Evolutionary conservation across 768 basidiomycete genomes (phyloP).

Genomic region (Tricholoma sp.): DNA sequence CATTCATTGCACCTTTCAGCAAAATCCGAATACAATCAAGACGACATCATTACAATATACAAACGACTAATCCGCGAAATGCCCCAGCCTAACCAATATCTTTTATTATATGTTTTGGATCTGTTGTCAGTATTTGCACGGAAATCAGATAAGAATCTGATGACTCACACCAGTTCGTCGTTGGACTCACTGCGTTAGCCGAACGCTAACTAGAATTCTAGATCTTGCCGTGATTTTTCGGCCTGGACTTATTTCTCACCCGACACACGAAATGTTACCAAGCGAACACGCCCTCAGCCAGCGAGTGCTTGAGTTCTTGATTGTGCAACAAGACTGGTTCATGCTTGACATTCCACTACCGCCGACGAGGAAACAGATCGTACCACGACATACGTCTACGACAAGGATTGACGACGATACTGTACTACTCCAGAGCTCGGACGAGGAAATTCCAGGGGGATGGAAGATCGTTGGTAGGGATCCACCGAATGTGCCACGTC

Average conservation of each 20-base stretch:
- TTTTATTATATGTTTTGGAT: conserved; percentile 96
- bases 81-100: conserved; percentile 88
- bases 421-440: conserved; percentile 35
- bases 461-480: conserved; percentile 50
- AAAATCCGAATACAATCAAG: conserved; percentile 62
- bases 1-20: conserved; percentile 32
- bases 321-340: conserved; percentile 95
- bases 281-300: conserved; percentile 85
- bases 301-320: conserved; percentile 89
- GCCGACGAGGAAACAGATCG: conserved; percentile 23
- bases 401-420: conserved; percentile 43
- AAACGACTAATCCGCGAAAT: conserved; percentile 79
- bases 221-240: conserved; percentile 98
- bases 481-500: conserved; percentile 40
- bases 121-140: conserved; percentile 91
- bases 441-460: conserved; percentile 46
- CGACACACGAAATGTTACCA: conserved; percentile 80
- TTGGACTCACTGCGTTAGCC: background rate
- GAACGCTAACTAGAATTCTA: conserved; percentile 21
- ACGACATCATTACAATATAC: conserved; percentile 73
- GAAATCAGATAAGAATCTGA: conserved; percentile 88
- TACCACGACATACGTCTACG: conserved; percentile 11
- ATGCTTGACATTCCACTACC: conserved; percentile 83
- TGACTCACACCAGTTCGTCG: conserved; percentile 87
- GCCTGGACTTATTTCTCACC: conserved; percentile 89